A percentile compares a stretch with the other conserved stretches of the same genome.
Evolutionary conservation across 164 flowering plant genomes (phyloP).

Genomic region (Vitis rotundifolia): DNA sequence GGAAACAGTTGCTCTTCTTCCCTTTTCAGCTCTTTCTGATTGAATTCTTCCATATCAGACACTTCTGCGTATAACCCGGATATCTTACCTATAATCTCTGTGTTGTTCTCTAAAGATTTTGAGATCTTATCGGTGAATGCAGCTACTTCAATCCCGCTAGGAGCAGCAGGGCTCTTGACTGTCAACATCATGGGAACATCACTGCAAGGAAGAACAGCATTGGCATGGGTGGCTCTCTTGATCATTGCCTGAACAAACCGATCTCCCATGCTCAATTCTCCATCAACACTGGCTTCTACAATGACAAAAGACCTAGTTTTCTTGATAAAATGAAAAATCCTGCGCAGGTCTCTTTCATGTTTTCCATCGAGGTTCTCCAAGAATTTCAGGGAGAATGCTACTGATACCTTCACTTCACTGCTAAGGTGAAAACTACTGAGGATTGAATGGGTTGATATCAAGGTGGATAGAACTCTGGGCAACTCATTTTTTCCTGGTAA

Average conservation of each 20-base stretch:
- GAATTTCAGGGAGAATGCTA: constrained; percentile 27
- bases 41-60: constrained; percentile 20
- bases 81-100: constrained; percentile 13
- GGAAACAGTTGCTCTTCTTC: constrained; percentile 28
- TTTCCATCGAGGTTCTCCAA: constrained; percentile 25
- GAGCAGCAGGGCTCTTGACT: constrained; percentile 26
- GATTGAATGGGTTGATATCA: constrained; percentile 37
- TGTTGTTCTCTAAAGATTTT: constrained; percentile 16
- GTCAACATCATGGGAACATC: constrained; percentile 37
- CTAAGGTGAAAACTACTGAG: constrained; percentile 26
- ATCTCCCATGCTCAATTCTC: constrained; percentile 35
- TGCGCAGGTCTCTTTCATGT: constrained; percentile 20
- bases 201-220: constrained; percentile 20
- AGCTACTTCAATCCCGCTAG: constrained; percentile 26
- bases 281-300: constrained; percentile 27
- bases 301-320: constrained; percentile 31
- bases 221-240: constrained; percentile 26
- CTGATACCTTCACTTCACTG: constrained; percentile 33
- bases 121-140: constrained; percentile 22
- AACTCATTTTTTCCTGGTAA: constrained; percentile 12
- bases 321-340: constrained; percentile 23
- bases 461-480: constrained; percentile 24
- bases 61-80: constrained; percentile 32
- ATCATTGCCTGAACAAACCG: constrained; percentile 26
- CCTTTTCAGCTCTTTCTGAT: constrained; percentile 23